These are phyloP conservation scores for Trichoderma erinaceum DNA, from an alignment of 495 filamentous ascomycete genomes.

Conservation along the genomic window DNA sequence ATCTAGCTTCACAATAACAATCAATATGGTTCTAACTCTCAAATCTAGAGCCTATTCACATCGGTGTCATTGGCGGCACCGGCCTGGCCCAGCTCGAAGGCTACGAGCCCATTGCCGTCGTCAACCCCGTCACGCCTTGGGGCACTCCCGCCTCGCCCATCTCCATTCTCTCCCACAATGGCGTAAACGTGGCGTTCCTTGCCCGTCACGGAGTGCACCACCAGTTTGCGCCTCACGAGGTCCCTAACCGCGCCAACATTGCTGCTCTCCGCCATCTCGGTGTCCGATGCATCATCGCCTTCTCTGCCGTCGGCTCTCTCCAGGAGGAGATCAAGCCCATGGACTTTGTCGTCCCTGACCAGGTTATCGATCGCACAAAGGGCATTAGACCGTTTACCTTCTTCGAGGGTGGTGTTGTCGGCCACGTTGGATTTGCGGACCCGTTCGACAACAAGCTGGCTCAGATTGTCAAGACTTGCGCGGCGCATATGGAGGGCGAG, in stretches of 20 bases:
- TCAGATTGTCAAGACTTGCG: conserved; percentile 63
- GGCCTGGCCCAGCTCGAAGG: conserved; percentile 66
- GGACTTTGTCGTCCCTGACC: conserved; percentile 93
- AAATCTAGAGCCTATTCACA: conserved; percentile 63
- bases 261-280: conserved; percentile 85
- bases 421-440: conserved; percentile 91
- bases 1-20: not conserved
- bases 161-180: conserved; percentile 75
- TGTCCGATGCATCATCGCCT: conserved; percentile 84
- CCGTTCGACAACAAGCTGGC: conserved; percentile 81
- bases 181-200: conserved; percentile 83
- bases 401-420: conserved; percentile 89
- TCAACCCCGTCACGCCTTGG: conserved; percentile 80
- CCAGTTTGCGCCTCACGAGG: conserved; percentile 85
- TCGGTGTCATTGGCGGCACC: conserved; percentile 96
- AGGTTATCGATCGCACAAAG: conserved; percentile 97
- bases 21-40: not conserved
- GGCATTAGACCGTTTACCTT: conserved; percentile 88
- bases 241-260: conserved; percentile 88
- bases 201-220: conserved; percentile 87
- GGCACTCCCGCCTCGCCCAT: conserved; percentile 86
- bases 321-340: conserved; percentile 86
- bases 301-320: conserved; percentile 90
- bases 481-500: conserved; percentile 69
- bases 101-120: conserved; percentile 72